Evolutionary conservation across 805 yeast species (phyloP).

Genomic region (Wickerhamomyces rabaulensis): DNA sequence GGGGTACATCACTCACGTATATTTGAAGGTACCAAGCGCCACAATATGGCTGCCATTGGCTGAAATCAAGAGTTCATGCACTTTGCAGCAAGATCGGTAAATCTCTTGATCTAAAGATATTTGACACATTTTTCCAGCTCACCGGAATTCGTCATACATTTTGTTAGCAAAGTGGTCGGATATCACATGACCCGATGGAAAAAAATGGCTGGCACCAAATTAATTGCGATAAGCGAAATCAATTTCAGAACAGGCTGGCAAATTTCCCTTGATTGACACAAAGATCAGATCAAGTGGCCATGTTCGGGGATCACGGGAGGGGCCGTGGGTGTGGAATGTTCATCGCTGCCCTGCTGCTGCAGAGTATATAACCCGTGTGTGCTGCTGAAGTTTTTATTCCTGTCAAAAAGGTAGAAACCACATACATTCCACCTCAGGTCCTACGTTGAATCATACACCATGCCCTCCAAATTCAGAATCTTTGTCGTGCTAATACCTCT

Average conservation of each 20-base stretch:
- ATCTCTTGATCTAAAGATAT: not conserved
- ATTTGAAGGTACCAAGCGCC: too few species aligned
- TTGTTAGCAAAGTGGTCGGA: not conserved
- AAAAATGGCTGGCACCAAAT: not conserved
- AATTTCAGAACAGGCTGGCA: not conserved
- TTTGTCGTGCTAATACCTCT: constrained; percentile 24
- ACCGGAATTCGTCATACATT: not conserved
- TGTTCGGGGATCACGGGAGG: not conserved
- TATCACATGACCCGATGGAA: not conserved
- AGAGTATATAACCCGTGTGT: too few species aligned
- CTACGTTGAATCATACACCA: constrained; percentile 1
- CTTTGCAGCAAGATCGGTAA: too few species aligned
- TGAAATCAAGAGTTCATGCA: too few species aligned
- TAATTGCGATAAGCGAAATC: not conserved
- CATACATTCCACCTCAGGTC: too few species aligned
- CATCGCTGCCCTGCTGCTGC: too few species aligned
- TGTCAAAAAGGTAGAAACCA: too few species aligned
- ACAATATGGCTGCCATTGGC: too few species aligned
- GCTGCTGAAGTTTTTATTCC: too few species aligned
- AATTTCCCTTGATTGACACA: not conserved
- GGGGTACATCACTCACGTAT: too few species aligned
- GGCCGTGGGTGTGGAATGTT: not conserved
- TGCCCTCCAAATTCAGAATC: constrained; percentile 24
- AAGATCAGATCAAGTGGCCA: not conserved
- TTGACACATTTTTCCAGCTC: not conserved